phyloP scores from a whole-genome alignment of 352 stramenopile genomes.

The Elongisporangium anandrum region DNA sequence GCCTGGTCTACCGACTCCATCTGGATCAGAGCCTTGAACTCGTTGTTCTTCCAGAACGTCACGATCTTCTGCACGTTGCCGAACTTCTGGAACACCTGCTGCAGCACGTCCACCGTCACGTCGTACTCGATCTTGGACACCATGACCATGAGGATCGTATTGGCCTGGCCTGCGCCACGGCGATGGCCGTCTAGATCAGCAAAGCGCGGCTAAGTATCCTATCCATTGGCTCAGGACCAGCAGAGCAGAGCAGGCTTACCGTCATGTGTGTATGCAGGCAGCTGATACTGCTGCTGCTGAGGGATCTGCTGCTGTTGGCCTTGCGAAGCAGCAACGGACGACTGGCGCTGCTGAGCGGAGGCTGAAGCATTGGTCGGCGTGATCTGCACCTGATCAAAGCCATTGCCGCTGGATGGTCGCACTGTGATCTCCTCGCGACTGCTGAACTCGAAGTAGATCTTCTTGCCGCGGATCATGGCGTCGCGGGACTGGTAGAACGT shows the following conservation, averaged over 20 bases:
- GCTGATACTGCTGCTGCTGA: conserved; percentile 19
- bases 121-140: conserved; percentile 84
- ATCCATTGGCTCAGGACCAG: not conserved
- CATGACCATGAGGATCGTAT: conserved; percentile 76
- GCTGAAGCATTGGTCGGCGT: too few relatives aligned
- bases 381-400: conserved; percentile 5
- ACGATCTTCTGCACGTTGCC: conserved; percentile 80
- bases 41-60: conserved; percentile 78
- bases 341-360: conserved; percentile 5
- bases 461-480: conserved; percentile 70
- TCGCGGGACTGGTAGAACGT: conserved; percentile 75
- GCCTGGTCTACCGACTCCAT: conserved; percentile 76
- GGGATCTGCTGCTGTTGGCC: conserved; percentile 11
- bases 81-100: conserved; percentile 85
- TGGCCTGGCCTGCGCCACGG: conserved; percentile 33
- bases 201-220: not conserved
- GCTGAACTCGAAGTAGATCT: conserved; percentile 76
- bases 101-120: conserved; percentile 73
- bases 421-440: conserved; percentile 61
- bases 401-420: conserved; percentile 4
- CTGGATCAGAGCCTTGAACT: conserved; percentile 79
- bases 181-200: conserved; percentile 18
- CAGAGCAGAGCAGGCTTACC: conserved; percentile 1
- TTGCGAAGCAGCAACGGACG: not conserved
- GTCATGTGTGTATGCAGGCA: conserved; percentile 8